Conservation (phyloP, 139 green algal genomes). For the Closterium sp. region DNA sequence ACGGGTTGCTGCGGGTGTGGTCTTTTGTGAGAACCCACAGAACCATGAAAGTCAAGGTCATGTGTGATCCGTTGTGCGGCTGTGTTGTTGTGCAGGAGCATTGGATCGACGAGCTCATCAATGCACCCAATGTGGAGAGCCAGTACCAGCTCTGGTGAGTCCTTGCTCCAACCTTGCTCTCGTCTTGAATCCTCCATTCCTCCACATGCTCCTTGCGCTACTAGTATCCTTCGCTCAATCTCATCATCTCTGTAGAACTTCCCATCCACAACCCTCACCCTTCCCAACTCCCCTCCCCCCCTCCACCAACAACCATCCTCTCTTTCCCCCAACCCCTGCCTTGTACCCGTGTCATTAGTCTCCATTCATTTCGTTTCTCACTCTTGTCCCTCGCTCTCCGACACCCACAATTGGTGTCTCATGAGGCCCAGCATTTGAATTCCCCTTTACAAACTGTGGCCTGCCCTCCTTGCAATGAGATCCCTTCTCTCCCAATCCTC, state of each 20-base stretch:
- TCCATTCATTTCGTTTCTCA: neutral
- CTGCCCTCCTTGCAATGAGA: slow-evolving; percentile 89
- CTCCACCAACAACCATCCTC: too few relatives aligned
- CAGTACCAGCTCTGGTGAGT: slow-evolving; percentile 72
- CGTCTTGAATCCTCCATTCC: slow-evolving; percentile 9
- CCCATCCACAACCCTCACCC: too few relatives aligned
- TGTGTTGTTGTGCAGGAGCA: slow-evolving; percentile 16
- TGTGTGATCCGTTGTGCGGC: too few relatives aligned
- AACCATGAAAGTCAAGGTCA: too few relatives aligned
- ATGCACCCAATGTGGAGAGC: slow-evolving; percentile 79
- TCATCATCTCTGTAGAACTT: neutral
- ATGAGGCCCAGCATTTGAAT: neutral
- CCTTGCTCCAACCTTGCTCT: neutral
- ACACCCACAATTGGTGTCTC: slow-evolving; percentile 23
- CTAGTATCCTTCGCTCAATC: neutral
- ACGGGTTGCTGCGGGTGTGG: neutral
- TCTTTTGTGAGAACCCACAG: too few relatives aligned
- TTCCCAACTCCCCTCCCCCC: neutral
- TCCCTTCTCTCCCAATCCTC: slow-evolving; percentile 85
- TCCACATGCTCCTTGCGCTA: neutral
- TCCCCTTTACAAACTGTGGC: slow-evolving; percentile 60
- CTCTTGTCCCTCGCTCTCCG: neutral
- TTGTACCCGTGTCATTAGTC: neutral
- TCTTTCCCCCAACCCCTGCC: neutral
- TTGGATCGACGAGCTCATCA: slow-evolving; percentile 63